Conservation (phyloP, 495 filamentous ascomycete species). For the Bacidia gigantensis region DNA sequence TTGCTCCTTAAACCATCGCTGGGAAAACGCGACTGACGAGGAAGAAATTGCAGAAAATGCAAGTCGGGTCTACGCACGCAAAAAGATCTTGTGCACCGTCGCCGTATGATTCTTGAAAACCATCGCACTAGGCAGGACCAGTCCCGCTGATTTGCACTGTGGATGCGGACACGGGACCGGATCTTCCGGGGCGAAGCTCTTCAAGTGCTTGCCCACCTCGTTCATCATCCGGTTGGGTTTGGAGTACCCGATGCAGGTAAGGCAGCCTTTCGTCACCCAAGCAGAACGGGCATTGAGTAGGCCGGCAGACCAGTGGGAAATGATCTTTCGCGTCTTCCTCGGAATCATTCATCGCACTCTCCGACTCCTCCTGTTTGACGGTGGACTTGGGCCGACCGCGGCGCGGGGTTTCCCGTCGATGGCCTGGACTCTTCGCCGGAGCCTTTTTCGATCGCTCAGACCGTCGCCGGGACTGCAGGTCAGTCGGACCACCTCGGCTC, state of each 20-base stretch:
- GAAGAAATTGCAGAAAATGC: not conserved
- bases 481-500: no score
- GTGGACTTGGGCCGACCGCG: no score
- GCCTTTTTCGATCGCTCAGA: no score
- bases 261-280: slow-evolving; percentile 5
- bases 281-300: slow-evolving; percentile 8
- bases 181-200: slow-evolving; percentile 3
- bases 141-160: slow-evolving; percentile 15
- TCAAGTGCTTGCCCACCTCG: slow-evolving; percentile 8
- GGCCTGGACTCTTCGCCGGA: no score
- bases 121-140: slow-evolving; percentile 12
- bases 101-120: slow-evolving; percentile 20
- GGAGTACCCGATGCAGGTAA: slow-evolving; percentile 4
- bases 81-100: slow-evolving; percentile 12
- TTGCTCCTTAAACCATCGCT: slow-evolving; percentile 4
- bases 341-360: no score
- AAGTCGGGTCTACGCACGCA: not conserved
- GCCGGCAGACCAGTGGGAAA: slow-evolving; percentile 2
- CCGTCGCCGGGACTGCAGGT: no score
- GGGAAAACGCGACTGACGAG: not conserved
- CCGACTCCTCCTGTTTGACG: no score
- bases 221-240: slow-evolving; percentile 10
- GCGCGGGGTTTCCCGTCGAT: no score
- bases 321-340: not conserved
- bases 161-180: slow-evolving; percentile 15